Evolutionary conservation across 2,329 filamentous ascomycete species (phyloP).

Genomic region (Cryphonectria radicalis): DNA sequence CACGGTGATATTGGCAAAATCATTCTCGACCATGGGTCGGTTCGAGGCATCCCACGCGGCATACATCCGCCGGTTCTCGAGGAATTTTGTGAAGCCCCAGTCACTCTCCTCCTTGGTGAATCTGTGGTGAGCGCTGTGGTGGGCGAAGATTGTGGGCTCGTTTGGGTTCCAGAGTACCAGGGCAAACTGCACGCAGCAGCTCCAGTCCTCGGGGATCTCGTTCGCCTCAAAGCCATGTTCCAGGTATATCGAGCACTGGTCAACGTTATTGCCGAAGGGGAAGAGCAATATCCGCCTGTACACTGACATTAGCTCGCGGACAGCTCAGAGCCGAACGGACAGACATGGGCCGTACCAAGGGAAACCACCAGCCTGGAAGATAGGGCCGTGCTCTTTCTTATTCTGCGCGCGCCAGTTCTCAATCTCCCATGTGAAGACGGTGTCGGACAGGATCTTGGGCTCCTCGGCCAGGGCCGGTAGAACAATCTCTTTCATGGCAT

Average conservation of each 20-base stretch:
- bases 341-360: conserved; percentile 70
- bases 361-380: conserved; percentile 83
- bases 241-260: conserved; percentile 92
- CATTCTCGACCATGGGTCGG: conserved; percentile 77
- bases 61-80: conserved; percentile 86
- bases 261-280: conserved; percentile 91
- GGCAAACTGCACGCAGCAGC: conserved; percentile 93
- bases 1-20: conserved; percentile 78
- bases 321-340: background rate
- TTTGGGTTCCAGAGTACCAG: conserved; percentile 93
- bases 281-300: conserved; percentile 91
- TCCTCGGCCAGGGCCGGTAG: conserved; percentile 75
- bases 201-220: conserved; percentile 87
- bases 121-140: conserved; percentile 87
- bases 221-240: conserved; percentile 86
- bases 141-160: conserved; percentile 81
- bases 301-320: conserved; percentile 31
- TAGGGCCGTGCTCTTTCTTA: conserved; percentile 84
- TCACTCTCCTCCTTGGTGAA: conserved; percentile 97
- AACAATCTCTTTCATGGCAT: conserved; percentile 82
- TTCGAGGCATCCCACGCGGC: conserved; percentile 72
- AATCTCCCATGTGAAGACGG: conserved; percentile 83
- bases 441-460: conserved; percentile 77
- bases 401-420: conserved; percentile 76
- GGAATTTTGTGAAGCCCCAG: conserved; percentile 98